Conservation (phyloP, 768 basidiomycete species). For the Naganishia onofrii region DNA sequence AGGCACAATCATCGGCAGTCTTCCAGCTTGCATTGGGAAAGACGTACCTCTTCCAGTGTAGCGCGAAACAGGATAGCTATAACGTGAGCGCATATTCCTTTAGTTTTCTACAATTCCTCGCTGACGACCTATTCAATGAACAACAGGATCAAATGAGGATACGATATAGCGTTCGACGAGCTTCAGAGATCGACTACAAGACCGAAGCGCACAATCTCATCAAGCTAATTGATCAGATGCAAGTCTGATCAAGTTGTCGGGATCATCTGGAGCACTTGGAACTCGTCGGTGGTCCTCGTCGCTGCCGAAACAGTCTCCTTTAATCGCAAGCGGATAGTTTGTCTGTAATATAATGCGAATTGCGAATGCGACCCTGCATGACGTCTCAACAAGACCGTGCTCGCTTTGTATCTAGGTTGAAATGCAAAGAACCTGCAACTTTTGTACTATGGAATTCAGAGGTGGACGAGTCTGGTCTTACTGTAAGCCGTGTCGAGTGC, state of each 20-base stretch:
- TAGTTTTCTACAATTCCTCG: not conserved
- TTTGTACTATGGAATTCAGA: not conserved
- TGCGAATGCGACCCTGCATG: not conserved
- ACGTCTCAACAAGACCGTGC: not conserved
- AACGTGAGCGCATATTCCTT: conserved; percentile 54
- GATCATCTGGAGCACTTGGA: not conserved
- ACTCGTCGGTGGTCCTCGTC: not conserved
- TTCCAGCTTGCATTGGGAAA: conserved; percentile 67
- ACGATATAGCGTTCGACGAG: conserved; percentile 74
- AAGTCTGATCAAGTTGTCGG: not conserved
- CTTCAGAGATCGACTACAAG: conserved; percentile 65
- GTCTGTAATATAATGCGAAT: not conserved
- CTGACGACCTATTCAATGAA: not conserved
- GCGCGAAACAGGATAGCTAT: conserved; percentile 79
- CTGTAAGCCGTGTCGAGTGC: too few species aligned
- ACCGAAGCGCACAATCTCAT: conserved; percentile 63
- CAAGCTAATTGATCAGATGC: conserved; percentile 58
- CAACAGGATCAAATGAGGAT: conserved; percentile 73
- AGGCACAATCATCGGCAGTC: conserved; percentile 60
- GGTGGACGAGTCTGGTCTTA: too few species aligned
- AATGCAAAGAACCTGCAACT: not conserved
- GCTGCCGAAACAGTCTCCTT: not conserved
- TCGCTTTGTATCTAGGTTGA: conserved; percentile 13
- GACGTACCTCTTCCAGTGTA: conserved; percentile 76
- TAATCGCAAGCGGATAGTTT: not conserved